Evolutionary conservation across 352 stramenopile species (phyloP).

Genomic region (Phytophthora citrophthora): DNA sequence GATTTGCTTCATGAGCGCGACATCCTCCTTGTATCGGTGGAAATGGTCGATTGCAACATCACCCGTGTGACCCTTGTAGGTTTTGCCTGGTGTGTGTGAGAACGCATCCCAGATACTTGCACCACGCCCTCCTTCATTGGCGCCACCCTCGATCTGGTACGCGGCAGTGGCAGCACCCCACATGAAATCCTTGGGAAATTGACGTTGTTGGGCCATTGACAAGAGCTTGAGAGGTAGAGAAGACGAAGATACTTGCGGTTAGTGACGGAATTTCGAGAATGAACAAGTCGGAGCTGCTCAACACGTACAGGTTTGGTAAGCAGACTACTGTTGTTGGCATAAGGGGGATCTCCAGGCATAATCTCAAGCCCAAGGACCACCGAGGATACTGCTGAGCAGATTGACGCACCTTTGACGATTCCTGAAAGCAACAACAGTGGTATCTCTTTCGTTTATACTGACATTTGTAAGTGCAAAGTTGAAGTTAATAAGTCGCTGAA

Average conservation of each 20-base stretch:
- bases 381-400: too few species aligned
- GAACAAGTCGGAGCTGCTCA: not conserved
- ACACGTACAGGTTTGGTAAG: conserved; percentile 1
- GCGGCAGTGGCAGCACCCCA: conserved; percentile 89
- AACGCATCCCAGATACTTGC: conserved; percentile 93
- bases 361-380: not conserved
- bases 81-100: conserved; percentile 63
- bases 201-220: conserved; percentile 35
- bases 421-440: conserved; percentile 12
- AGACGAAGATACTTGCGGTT: not conserved
- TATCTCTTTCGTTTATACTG: not conserved
- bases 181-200: conserved; percentile 70
- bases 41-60: conserved; percentile 93
- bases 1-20: conserved; percentile 91
- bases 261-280: conserved; percentile 14
- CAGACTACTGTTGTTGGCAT: conserved; percentile 11
- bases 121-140: conserved; percentile 82
- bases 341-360: conserved; percentile 4
- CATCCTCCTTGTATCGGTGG: conserved; percentile 89
- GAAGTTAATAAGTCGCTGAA: not conserved
- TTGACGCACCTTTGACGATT: too few species aligned
- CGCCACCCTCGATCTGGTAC: conserved; percentile 94
- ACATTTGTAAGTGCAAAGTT: not conserved
- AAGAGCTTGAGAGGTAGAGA: not conserved
- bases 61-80: conserved; percentile 78